These are phyloP conservation scores for Ganoderma lucidum DNA, from an alignment of 1,284 basidiomycete genomes.

Conservation along the genomic window DNA sequence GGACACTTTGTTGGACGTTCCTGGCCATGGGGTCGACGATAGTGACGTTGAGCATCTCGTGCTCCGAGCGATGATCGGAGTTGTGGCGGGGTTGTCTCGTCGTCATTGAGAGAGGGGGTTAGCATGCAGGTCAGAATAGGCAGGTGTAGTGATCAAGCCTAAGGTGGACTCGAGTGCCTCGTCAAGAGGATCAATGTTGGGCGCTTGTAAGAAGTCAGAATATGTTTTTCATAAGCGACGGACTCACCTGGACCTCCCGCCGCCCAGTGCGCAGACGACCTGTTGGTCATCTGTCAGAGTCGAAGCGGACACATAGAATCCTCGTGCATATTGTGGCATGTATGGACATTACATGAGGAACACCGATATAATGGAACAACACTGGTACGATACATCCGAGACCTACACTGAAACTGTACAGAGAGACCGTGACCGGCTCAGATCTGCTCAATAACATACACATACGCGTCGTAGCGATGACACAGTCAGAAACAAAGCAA, in stretches of 20 bases:
- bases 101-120: neutral
- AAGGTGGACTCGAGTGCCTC: neutral
- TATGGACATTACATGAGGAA: slow-evolving; percentile 10
- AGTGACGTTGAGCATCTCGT: neutral
- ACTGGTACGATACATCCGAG: slow-evolving; percentile 2
- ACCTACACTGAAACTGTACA: slow-evolving; percentile 10
- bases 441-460: slow-evolving; percentile 17
- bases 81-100: neutral
- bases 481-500: slow-evolving; percentile 5
- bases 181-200: neutral
- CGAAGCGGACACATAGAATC: neutral
- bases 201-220: neutral
- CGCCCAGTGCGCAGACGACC: neutral
- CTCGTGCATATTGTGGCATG: slow-evolving; percentile 9
- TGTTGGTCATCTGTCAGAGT: neutral
- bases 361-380: slow-evolving; percentile 11
- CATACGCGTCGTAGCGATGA: neutral
- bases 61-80: neutral
- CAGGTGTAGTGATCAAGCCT: slow-evolving; percentile 1
- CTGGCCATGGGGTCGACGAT: neutral
- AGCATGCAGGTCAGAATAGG: neutral
- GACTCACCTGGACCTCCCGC: neutral
- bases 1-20: neutral
- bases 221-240: neutral
- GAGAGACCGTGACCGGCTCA: slow-evolving; percentile 14